These are phyloP conservation scores for Yamadazyma sp. DNA, from an alignment of 805 yeast genomes.

Conservation along the genomic window DNA sequence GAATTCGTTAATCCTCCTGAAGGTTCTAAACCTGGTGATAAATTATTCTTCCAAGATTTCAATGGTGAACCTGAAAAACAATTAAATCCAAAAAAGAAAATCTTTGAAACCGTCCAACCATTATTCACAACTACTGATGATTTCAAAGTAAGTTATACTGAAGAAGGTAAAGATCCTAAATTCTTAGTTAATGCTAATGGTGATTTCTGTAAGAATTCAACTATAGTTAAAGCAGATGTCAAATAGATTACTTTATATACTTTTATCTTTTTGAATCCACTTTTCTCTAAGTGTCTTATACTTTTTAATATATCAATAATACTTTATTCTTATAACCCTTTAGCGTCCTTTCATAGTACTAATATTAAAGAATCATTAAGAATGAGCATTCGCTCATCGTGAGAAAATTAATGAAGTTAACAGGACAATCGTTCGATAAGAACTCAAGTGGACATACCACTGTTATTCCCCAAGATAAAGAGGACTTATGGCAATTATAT, in stretches of 20 bases:
- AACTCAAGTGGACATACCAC: conserved; percentile 26
- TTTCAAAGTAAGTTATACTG: conserved; percentile 76
- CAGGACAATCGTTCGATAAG: conserved; percentile 34
- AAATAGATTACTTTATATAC: conserved; percentile 17
- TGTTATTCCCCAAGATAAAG: conserved; percentile 80
- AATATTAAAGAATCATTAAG: too few species aligned
- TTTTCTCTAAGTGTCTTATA: too few species aligned
- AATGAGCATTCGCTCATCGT: too few species aligned
- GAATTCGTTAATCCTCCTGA: conserved; percentile 95
- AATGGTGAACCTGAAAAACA: conserved; percentile 87
- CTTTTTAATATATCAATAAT: too few species aligned
- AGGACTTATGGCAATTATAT: conserved; percentile 86
- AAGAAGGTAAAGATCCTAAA: conserved; percentile 69
- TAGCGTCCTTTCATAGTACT: too few species aligned
- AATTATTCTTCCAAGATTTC: conserved; percentile 89
- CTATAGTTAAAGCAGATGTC: conserved; percentile 75
- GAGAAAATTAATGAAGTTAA: conserved; percentile 64
- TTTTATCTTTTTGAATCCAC: too few species aligned
- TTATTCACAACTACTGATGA: conserved; percentile 75
- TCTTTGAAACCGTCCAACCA: conserved; percentile 96
- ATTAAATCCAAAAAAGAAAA: conserved; percentile 96
- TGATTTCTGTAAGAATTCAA: conserved; percentile 67
- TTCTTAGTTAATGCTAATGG: conserved; percentile 80
- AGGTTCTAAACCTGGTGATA: conserved; percentile 93
- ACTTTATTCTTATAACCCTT: too few species aligned